Conservation (phyloP, 441 rosid genomes). For the Populus hybrid region DNA sequence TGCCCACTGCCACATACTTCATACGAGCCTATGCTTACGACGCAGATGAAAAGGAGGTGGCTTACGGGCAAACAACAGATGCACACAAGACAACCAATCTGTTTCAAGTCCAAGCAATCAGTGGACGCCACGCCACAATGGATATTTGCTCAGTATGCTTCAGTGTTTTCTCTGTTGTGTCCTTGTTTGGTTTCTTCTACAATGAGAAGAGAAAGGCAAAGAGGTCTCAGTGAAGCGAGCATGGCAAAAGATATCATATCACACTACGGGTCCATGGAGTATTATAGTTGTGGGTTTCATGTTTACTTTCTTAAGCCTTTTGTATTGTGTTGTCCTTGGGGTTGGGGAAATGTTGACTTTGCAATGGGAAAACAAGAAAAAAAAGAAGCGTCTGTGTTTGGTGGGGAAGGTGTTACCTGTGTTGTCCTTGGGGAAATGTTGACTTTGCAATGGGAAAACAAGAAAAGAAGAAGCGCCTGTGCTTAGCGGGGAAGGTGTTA, state of each 20-base stretch:
- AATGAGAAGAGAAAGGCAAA: conserved; percentile 51
- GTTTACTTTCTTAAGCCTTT: background rate
- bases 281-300: background rate
- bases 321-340: background rate
- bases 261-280: too few species aligned
- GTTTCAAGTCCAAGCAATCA: conserved; percentile 38
- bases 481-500: too few species aligned
- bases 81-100: conserved; percentile 34
- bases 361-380: too few species aligned
- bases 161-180: conserved; percentile 55
- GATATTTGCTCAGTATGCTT: conserved; percentile 57
- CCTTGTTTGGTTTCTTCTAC: conserved; percentile 50
- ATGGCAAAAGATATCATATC: background rate
- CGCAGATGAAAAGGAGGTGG: conserved; percentile 31
- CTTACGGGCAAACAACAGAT: conserved; percentile 56
- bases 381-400: too few species aligned
- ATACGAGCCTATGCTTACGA: conserved; percentile 54
- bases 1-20: conserved; percentile 58
- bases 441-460: background rate
- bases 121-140: conserved; percentile 48
- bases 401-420: too few species aligned
- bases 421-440: background rate
- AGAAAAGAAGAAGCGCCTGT: background rate
- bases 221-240: conserved; percentile 14
- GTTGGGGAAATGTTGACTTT: too few species aligned